Percentiles rank a stretch among this genome's conserved stretches.
Conservation (phyloP, 108 stramenopile species). For the Skeletonema costatum region DNA sequence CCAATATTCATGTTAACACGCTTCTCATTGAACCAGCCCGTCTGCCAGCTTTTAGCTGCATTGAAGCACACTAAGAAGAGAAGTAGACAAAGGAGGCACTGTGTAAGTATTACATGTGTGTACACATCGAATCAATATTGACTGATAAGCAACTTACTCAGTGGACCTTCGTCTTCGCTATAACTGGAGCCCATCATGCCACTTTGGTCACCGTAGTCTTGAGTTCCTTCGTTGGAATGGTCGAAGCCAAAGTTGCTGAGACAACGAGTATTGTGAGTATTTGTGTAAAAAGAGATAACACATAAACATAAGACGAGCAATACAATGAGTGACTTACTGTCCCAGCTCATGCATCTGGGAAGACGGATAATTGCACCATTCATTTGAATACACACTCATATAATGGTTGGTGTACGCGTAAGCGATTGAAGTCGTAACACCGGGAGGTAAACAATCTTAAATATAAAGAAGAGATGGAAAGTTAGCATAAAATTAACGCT, state of each 20-base stretch:
- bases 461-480: background rate
- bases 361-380: constrained; percentile 43
- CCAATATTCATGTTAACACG: background rate
- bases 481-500: no score
- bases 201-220: constrained; percentile 5
- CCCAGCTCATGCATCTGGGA: constrained; percentile 46
- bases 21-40: background rate
- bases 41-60: background rate
- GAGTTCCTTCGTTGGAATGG: constrained; percentile 31
- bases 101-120: background rate
- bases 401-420: constrained; percentile 54
- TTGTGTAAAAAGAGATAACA: no score
- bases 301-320: no score
- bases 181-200: constrained; percentile 9
- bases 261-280: no score
- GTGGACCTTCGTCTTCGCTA: background rate
- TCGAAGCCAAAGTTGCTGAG: constrained; percentile 28
- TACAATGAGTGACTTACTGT: constrained; percentile 3
- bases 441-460: constrained; percentile 44
- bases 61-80: constrained; percentile 12
- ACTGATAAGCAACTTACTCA: background rate
- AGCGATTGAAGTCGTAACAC: constrained; percentile 26
- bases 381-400: constrained; percentile 55
- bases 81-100: background rate
- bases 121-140: background rate